Evolutionary conservation across 2,329 filamentous ascomycete species (phyloP).

Genomic region (Colletotrichum sp.): DNA sequence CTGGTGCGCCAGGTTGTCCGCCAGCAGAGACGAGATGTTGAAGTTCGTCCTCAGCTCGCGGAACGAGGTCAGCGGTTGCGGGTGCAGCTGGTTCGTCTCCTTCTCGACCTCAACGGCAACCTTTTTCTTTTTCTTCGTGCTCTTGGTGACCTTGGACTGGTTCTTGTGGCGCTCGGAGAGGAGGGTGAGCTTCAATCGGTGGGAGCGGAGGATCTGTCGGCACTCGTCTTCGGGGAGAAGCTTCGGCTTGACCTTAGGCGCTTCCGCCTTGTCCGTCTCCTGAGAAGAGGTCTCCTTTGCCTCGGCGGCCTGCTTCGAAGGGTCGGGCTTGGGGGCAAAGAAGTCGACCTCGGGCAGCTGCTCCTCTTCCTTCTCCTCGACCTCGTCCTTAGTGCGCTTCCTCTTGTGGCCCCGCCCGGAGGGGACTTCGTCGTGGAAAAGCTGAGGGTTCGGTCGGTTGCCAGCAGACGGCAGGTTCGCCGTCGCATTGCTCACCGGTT

Average conservation of each 20-base stretch:
- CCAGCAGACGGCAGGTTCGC: constrained; percentile 68
- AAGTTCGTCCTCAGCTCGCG: constrained; percentile 73
- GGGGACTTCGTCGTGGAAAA: constrained; percentile 65
- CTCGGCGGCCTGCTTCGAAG: constrained; percentile 17
- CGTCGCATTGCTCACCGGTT: constrained; percentile 32
- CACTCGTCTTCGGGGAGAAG: constrained; percentile 72
- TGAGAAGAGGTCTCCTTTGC: constrained; percentile 24
- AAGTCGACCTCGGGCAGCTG: constrained; percentile 60
- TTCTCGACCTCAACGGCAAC: constrained; percentile 51
- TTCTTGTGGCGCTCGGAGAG: constrained; percentile 59
- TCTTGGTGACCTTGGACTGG: constrained; percentile 54
- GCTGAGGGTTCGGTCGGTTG: constrained; percentile 68
- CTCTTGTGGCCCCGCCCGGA: constrained; percentile 54
- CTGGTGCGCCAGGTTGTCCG: constrained; percentile 81
- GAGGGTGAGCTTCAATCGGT: constrained; percentile 84
- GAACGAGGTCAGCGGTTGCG: constrained; percentile 82
- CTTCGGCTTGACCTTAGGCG: constrained; percentile 33
- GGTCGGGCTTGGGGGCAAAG: constrained; percentile 55
- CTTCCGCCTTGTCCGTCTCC: constrained; percentile 25
- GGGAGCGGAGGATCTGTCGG: constrained; percentile 74
- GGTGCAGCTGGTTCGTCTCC: constrained; percentile 69
- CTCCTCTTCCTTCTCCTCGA: constrained; percentile 33
- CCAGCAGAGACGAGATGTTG: constrained; percentile 74
- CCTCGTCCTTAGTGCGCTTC: constrained; percentile 48
- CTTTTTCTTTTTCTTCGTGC: constrained; percentile 51